A percentile compares a stretch with the other conserved stretches of the same genome.
These are phyloP conservation scores for Salmacisia buchloeana DNA, from an alignment of 1,284 basidiomycete genomes.

Conservation along the genomic window DNA sequence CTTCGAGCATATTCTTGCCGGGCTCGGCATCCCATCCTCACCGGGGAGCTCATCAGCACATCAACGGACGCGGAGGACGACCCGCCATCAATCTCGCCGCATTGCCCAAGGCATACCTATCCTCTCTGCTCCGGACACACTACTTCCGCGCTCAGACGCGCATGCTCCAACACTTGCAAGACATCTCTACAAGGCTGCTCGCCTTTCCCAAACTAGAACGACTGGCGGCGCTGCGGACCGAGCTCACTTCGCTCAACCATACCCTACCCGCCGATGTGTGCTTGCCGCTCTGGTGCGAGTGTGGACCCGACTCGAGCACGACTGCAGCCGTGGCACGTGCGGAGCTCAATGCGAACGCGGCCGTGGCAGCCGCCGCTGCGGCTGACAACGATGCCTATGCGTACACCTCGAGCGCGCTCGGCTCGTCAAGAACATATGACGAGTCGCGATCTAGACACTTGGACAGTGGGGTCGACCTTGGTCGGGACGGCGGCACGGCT, in stretches of 20 bases:
- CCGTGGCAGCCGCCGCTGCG: conserved; percentile 22
- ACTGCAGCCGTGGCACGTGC: not conserved
- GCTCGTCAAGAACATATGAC: not conserved
- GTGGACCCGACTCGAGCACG: not conserved
- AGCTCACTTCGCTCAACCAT: conserved; percentile 91
- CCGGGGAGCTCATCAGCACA: not conserved
- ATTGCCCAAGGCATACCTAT: conserved; percentile 1
- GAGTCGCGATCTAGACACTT: not conserved
- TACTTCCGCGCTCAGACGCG: conserved; percentile 87
- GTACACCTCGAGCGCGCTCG: not conserved
- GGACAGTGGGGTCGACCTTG: too few relatives aligned
- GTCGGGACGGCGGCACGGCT: too few relatives aligned
- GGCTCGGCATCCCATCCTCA: not conserved
- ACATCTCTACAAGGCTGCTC: conserved; percentile 83
- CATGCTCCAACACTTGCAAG: conserved; percentile 82
- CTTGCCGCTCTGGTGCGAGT: conserved; percentile 85
- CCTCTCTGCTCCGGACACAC: conserved; percentile 41
- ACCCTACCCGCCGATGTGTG: conserved; percentile 83
- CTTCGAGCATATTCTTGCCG: not conserved
- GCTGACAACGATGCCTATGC: conserved; percentile 8
- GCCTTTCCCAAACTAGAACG: conserved; percentile 90
- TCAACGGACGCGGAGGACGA: not conserved
- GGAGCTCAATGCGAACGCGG: conserved; percentile 25
- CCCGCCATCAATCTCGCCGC: not conserved
- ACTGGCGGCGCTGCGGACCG: conserved; percentile 87